These are phyloP conservation scores for Ormosia emarginata DNA, from an alignment of 306 rosid genomes.

Conservation along the genomic window DNA sequence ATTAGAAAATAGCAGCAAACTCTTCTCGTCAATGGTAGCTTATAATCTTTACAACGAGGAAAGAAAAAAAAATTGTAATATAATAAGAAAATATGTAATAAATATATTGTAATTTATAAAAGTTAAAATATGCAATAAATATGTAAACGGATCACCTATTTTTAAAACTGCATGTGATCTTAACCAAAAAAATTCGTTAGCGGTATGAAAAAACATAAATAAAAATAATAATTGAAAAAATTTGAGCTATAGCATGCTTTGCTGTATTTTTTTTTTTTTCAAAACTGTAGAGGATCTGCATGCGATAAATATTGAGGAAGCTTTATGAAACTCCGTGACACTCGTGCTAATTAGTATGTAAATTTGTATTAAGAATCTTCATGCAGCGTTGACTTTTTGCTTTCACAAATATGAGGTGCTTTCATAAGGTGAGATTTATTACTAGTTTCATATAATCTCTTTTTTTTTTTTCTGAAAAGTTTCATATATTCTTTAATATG, in stretches of 20 bases:
- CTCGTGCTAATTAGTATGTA: background rate
- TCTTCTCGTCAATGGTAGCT: background rate
- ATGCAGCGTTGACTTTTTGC: background rate
- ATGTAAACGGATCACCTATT: too few species aligned
- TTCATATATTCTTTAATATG: too few species aligned
- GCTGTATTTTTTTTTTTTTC: too few species aligned
- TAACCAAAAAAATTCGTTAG: too few species aligned
- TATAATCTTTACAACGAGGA: background rate
- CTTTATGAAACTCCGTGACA: background rate
- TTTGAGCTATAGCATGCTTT: too few species aligned
- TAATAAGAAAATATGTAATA: background rate
- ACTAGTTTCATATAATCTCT: background rate
- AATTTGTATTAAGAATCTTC: background rate
- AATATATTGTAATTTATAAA: background rate
- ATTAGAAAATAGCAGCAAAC: background rate
- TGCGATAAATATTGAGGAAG: background rate
- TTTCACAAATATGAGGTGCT: background rate
- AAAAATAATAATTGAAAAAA: too few species aligned
- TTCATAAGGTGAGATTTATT: background rate
- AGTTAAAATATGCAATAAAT: background rate
- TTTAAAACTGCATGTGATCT: too few species aligned
- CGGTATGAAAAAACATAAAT: too few species aligned
- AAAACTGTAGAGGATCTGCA: too few species aligned
- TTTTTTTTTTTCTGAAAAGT: too few species aligned
- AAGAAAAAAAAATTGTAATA: background rate